phyloP scores from a whole-genome alignment of 176 grass and related monocot species.

The Poa pratensis region DNA sequence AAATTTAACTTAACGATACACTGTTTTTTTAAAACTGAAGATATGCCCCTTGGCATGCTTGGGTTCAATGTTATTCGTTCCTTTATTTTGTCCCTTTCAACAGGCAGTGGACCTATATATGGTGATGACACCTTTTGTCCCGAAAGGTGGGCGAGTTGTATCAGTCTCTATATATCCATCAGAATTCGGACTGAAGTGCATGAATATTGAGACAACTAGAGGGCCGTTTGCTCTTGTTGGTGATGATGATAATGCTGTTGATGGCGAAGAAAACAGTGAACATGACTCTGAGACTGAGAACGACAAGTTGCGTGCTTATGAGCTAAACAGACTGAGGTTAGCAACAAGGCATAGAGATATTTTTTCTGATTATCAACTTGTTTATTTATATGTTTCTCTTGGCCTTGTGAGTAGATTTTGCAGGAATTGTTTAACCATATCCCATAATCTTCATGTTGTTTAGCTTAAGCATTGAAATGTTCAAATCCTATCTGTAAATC shows the following conservation, averaged over 20 bases:
- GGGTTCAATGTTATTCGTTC: background rate
- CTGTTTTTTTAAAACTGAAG: background rate
- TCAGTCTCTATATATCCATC: slow-evolving; percentile 80
- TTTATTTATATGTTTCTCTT: background rate
- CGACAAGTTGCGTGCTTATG: slow-evolving; percentile 78
- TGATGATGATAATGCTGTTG: slow-evolving; percentile 28
- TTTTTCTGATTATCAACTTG: slow-evolving; percentile 7
- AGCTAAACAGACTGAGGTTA: slow-evolving; percentile 91
- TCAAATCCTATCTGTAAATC: slow-evolving; percentile 23
- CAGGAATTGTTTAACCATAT: background rate
- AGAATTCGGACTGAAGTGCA: slow-evolving; percentile 86
- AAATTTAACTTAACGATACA: background rate
- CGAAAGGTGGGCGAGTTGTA: slow-evolving; percentile 69
- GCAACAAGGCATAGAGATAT: background rate
- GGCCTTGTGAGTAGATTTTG: background rate
- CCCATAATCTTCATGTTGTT: background rate
- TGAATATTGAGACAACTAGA: slow-evolving; percentile 75
- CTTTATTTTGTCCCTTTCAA: slow-evolving; percentile 26
- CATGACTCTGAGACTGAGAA: slow-evolving; percentile 62
- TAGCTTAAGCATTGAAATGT: slow-evolving; percentile 11
- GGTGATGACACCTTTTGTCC: slow-evolving; percentile 78
- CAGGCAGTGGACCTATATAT: slow-evolving; percentile 92
- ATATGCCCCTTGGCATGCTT: background rate
- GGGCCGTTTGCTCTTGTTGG: slow-evolving; percentile 69
- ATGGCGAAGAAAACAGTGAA: slow-evolving; percentile 26